A percentile compares a stretch with the other conserved stretches of the same genome.
Evolutionary conservation across 805 yeast species (phyloP).

Genomic region (Candida tibetensis): DNA sequence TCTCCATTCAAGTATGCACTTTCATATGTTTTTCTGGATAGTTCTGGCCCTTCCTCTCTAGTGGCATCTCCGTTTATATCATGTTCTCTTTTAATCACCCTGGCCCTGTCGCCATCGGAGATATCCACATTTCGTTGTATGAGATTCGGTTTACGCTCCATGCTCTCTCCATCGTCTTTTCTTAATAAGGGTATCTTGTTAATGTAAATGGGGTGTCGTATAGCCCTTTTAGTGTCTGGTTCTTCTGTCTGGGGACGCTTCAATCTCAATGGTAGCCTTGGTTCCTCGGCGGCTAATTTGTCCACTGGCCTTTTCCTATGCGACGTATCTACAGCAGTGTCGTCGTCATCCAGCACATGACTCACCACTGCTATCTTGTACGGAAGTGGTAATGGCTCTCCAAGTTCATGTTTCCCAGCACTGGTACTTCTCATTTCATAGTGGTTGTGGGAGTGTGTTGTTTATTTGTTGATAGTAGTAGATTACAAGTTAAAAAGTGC

Average conservation of each 20-base stretch:
- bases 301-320: neutral
- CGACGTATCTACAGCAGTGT: slow-evolving; percentile 8
- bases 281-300: neutral
- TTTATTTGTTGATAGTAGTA: neutral
- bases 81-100: no score
- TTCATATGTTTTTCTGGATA: no score
- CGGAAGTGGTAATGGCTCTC: slow-evolving; percentile 38
- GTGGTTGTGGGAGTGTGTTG: slow-evolving; percentile 5
- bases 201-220: neutral
- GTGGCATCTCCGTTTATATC: no score
- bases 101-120: no score
- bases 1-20: no score
- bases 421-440: slow-evolving; percentile 3
- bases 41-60: no score
- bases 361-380: slow-evolving; percentile 18
- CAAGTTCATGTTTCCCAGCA: slow-evolving; percentile 17
- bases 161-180: slow-evolving; percentile 3
- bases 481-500: neutral
- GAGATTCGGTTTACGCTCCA: no score
- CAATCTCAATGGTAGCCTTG: neutral
- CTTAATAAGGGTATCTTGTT: neutral
- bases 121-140: no score
- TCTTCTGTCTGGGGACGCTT: neutral
- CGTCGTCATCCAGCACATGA: slow-evolving; percentile 6
- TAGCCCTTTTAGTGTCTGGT: neutral